Evolutionary conservation across 176 grass and related monocot genomes (phyloP).

Genomic region (Coix lacrymajobi): DNA sequence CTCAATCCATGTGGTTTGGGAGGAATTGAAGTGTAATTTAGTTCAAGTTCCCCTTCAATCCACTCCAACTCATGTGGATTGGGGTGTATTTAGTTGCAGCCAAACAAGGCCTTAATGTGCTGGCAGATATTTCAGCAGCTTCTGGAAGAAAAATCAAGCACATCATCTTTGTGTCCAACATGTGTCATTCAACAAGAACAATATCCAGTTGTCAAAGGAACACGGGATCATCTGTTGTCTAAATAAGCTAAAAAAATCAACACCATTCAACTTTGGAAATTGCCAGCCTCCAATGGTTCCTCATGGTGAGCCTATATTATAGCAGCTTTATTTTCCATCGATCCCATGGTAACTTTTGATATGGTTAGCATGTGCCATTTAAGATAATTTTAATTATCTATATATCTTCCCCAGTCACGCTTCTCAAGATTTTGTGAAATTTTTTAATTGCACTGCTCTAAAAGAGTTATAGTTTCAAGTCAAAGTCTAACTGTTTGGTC

Average conservation of each 20-base stretch:
- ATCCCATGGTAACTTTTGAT: conserved; percentile 7
- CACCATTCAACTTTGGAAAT: conserved; percentile 45
- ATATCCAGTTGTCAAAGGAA: conserved; percentile 3
- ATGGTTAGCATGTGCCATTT: background rate
- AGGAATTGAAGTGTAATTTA: too few species aligned
- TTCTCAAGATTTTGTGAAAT: background rate
- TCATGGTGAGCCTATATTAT: conserved; percentile 32
- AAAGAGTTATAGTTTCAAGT: background rate
- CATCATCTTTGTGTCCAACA: conserved; percentile 42
- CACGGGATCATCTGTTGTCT: conserved; percentile 34
- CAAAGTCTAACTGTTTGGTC: background rate
- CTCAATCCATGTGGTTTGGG: too few species aligned
- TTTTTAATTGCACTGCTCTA: background rate
- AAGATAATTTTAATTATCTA: background rate
- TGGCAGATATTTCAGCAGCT: conserved; percentile 86
- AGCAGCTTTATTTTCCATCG: conserved; percentile 5
- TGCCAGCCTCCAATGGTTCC: conserved; percentile 51
- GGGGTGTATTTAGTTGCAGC: too few species aligned
- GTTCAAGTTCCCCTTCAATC: too few species aligned
- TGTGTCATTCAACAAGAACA: conserved; percentile 22
- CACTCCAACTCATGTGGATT: too few species aligned
- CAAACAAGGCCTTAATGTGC: too few species aligned
- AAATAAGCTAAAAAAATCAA: conserved; percentile 40
- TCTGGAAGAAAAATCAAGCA: conserved; percentile 53
- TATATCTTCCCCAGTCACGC: background rate